These are phyloP conservation scores for Paramarasmius palmivorus DNA, from an alignment of 1,284 basidiomycete genomes.

Conservation along the genomic window DNA sequence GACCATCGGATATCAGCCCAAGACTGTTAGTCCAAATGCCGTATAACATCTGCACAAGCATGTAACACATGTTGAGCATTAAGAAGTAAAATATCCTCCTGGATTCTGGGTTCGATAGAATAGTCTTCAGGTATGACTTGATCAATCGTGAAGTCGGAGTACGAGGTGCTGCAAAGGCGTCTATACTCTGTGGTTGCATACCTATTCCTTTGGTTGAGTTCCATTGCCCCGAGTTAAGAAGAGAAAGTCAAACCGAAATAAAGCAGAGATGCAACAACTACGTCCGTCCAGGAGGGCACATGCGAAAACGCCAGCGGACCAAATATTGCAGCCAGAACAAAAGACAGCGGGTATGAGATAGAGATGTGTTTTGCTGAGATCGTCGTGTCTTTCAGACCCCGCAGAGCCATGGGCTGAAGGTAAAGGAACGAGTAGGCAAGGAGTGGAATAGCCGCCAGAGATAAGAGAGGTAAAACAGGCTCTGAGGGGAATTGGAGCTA, in stretches of 20 bases:
- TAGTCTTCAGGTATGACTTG: conserved; percentile 82
- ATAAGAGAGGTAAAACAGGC: conserved; percentile 49
- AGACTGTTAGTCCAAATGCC: conserved; percentile 98
- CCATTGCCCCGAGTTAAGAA: background rate
- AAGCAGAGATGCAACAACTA: conserved; percentile 49
- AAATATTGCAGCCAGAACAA: conserved; percentile 43
- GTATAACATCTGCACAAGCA: conserved; percentile 94
- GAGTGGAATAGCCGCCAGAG: conserved; percentile 58
- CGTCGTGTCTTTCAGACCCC: conserved; percentile 45
- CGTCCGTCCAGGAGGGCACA: conserved; percentile 53
- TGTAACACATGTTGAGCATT: conserved; percentile 92
- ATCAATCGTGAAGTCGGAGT: conserved; percentile 59
- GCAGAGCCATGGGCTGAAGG: conserved; percentile 51
- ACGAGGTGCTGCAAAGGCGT: conserved; percentile 46
- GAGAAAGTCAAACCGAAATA: conserved; percentile 52
- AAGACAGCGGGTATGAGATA: conserved; percentile 52
- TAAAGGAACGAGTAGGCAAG: conserved; percentile 61
- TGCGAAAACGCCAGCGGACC: conserved; percentile 58
- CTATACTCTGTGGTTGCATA: conserved; percentile 51
- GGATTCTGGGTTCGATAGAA: conserved; percentile 89
- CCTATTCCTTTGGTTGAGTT: conserved; percentile 38
- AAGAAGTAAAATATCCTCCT: conserved; percentile 98
- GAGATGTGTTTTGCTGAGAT: conserved; percentile 53
- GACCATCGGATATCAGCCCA: conserved; percentile 96
- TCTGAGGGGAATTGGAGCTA: conserved; percentile 31